phyloP scores from a whole-genome alignment of 495 filamentous ascomycete genomes.

The Daldinia loculata region DNA sequence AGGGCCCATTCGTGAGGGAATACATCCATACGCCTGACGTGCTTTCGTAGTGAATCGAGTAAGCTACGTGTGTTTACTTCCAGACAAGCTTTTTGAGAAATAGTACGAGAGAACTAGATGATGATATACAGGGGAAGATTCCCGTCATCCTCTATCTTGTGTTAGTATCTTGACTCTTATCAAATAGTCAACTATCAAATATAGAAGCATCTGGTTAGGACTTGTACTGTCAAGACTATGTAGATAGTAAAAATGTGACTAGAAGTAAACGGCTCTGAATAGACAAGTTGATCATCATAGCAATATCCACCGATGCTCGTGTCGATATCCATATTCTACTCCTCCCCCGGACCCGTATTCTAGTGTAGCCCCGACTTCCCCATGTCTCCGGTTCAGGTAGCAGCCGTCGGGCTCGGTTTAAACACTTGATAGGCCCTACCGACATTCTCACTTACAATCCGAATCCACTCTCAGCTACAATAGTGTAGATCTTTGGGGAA shows the following conservation, averaged over 20 bases:
- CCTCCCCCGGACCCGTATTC: conserved; percentile 38
- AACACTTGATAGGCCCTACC: conserved; percentile 19
- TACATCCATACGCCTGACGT: conserved; percentile 14
- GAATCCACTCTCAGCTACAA: conserved; percentile 29
- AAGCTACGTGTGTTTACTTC: neutral
- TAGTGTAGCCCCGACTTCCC: conserved; percentile 23
- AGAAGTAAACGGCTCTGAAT: neutral
- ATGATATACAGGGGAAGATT: conserved; percentile 5
- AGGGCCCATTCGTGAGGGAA: neutral
- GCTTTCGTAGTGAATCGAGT: neutral
- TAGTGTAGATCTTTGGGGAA: conserved; percentile 30
- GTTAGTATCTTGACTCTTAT: neutral
- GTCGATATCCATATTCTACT: conserved; percentile 28
- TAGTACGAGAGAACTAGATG: neutral
- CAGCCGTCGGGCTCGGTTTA: conserved; percentile 13
- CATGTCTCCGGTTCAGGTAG: conserved; percentile 12
- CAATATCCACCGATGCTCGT: conserved; percentile 1
- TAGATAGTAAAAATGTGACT: conserved; percentile 10
- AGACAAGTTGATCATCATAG: conserved; percentile 10
- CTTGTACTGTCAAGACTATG: neutral
- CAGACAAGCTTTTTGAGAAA: neutral
- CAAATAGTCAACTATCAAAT: neutral
- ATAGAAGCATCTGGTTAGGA: neutral
- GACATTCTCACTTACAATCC: conserved; percentile 8
- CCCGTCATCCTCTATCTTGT: conserved; percentile 5